Evolutionary conservation across 2,329 filamentous ascomycete genomes (phyloP), one percentile per base, ranked within the genome.

Genomic region (Arthrobotrys iridis): DNA sequence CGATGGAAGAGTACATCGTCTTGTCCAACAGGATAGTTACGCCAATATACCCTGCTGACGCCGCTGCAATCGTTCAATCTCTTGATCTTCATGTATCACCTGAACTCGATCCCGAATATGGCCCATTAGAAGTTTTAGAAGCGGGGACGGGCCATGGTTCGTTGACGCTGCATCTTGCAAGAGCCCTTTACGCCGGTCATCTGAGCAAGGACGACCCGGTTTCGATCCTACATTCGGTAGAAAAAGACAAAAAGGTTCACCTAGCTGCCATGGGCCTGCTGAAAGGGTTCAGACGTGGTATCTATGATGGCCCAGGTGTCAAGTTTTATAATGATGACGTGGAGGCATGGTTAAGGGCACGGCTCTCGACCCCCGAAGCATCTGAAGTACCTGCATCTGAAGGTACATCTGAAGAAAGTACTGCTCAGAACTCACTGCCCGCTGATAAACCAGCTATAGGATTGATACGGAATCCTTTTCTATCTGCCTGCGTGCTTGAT

Each of bases 91-190:
- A 94, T 80, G 86, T 88, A 28, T 58, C 58, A 33, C 41, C 60
- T 7, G 22, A 52, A 7, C 6, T 57, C 5, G 50, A 64, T 26
- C 80, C 83, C 1, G 81, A 83, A 79, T 78, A 83, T 28, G 77
- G 79, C 37, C 87, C 85, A 0, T 81, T 93, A 10, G 90, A 94
- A 80, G 91, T 95, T 46, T 88, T 95, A 60, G 92, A 95, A 82
- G 91, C 91, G 50, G 92, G 92, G 13, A 95, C 92, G 2, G 92
- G 92, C n/a, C 91, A 93, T 84, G 92, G 92, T 70, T 89, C 90
- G 33, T 82, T 95, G 70, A 94, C 91, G 0, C 82, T 95, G 3
- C 88, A 93, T 79, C 85, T 95, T 20, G 89, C 91, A 28, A 87
- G 91, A 60, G 91, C 91, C 1, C 87, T 95, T 48, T 90, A 93